A percentile compares a stretch with the other conserved stretches of the same genome.
Evolutionary conservation across 164 flowering plant genomes (phyloP).

Genomic region (Berberis thunbergii): DNA sequence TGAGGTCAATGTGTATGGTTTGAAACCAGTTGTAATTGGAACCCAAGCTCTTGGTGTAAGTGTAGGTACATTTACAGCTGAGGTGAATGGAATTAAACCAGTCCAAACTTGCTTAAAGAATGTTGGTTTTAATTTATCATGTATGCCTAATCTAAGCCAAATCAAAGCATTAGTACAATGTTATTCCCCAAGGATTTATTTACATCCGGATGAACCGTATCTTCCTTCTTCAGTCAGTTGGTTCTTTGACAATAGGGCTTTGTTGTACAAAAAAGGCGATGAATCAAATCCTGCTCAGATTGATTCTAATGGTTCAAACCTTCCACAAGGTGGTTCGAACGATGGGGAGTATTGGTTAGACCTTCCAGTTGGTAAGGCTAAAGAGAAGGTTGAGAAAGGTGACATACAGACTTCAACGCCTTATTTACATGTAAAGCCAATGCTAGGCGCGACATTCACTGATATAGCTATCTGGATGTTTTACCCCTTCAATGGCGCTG

Average conservation of each 20-base stretch:
- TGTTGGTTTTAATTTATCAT: slow-evolving; percentile 11
- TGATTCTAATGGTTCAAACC: slow-evolving; percentile 56
- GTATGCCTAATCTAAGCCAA: slow-evolving; percentile 58
- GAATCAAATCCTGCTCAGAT: slow-evolving; percentile 42
- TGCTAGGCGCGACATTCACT: slow-evolving; percentile 62
- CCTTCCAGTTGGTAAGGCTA: slow-evolving; percentile 44
- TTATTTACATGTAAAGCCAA: slow-evolving; percentile 67
- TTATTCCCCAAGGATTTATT: slow-evolving; percentile 60
- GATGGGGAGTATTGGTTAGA: slow-evolving; percentile 82
- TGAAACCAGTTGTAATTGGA: slow-evolving; percentile 44
- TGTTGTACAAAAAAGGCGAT: slow-evolving; percentile 39
- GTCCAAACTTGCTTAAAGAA: slow-evolving; percentile 51
- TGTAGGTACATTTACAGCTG: slow-evolving; percentile 45
- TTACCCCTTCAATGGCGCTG: slow-evolving; percentile 72
- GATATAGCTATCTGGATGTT: slow-evolving; percentile 73
- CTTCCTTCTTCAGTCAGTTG: slow-evolving; percentile 70
- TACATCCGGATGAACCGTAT: slow-evolving; percentile 68
- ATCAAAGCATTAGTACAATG: slow-evolving; percentile 35
- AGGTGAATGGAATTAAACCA: slow-evolving; percentile 11
- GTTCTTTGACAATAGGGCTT: slow-evolving; percentile 69
- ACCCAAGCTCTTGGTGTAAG: slow-evolving; percentile 39
- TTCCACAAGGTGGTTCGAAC: slow-evolving; percentile 68
- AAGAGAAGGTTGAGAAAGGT: slow-evolving; percentile 56
- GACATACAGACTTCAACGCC: slow-evolving; percentile 32
- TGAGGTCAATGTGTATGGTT: slow-evolving; percentile 27